Conservation (phyloP, 768 basidiomycete species). For the Lyophyllum shimeji region DNA sequence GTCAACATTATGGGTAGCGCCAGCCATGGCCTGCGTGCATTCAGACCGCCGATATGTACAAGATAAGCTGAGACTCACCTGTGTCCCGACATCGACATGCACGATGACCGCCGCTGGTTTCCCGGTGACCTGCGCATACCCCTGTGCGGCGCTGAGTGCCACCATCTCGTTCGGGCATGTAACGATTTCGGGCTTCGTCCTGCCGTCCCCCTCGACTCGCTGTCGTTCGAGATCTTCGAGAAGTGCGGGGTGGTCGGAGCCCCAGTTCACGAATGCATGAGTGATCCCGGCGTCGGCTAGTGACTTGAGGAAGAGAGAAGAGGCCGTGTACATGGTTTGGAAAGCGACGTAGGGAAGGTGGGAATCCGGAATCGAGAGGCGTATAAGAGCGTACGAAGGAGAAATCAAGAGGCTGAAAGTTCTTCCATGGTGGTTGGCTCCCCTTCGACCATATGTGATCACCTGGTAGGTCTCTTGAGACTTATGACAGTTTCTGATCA, state of each 20-base stretch:
- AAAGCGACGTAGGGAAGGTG: background rate
- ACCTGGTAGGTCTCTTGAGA: background rate
- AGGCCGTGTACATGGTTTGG: constrained; percentile 50
- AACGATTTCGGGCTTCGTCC: constrained; percentile 49
- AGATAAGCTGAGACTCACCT: constrained; percentile 34
- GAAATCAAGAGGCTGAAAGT: background rate
- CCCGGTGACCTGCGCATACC: constrained; percentile 64
- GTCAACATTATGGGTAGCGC: constrained; percentile 73
- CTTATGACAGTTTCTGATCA: background rate
- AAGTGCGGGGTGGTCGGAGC: constrained; percentile 71
- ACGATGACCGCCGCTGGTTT: constrained; percentile 72
- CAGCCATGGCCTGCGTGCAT: constrained; percentile 53
- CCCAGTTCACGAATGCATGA: constrained; percentile 75
- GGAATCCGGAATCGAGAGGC: too few species aligned
- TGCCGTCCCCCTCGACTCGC: constrained; percentile 34
- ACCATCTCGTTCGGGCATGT: constrained; percentile 81
- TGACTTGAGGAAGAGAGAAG: constrained; percentile 59
- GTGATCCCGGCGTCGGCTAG: constrained; percentile 59
- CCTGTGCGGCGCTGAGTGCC: constrained; percentile 70
- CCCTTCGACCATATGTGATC: background rate
- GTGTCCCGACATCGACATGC: constrained; percentile 72
- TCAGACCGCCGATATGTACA: background rate
- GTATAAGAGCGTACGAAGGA: too few species aligned
- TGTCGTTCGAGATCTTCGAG: constrained; percentile 69
- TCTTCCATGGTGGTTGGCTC: background rate